Evolutionary conservation across 2,329 filamentous ascomycete genomes (phyloP).

Genomic region (Cytospora piceae): DNA sequence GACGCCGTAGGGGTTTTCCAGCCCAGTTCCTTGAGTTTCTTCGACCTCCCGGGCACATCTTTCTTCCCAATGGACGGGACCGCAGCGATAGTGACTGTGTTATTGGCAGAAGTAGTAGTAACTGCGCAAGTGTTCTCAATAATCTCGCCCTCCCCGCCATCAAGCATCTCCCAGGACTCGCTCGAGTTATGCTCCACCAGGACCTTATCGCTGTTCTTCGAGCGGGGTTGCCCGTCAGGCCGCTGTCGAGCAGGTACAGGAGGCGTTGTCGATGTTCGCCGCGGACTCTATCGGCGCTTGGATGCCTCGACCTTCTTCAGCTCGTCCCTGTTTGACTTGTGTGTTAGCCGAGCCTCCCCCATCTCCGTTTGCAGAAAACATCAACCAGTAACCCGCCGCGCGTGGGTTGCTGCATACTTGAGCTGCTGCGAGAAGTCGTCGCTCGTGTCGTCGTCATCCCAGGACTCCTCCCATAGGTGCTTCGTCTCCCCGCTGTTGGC

Average conservation of each 20-base stretch:
- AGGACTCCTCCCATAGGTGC: constrained; percentile 99
- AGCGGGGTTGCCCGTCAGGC: neutral
- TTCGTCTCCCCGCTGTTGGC: constrained; percentile 67
- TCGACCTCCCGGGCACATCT: neutral
- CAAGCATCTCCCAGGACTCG: constrained; percentile 8
- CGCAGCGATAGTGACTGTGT: neutral
- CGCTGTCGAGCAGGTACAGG: neutral
- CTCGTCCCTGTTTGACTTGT: constrained; percentile 68
- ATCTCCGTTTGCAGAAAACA: neutral
- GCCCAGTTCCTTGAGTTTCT: neutral
- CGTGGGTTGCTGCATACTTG: constrained; percentile 60
- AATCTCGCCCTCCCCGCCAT: neutral
- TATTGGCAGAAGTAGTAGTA: neutral
- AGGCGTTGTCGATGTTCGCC: neutral
- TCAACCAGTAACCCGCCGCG: neutral
- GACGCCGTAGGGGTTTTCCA: neutral
- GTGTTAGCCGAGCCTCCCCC: neutral
- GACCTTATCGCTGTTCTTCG: neutral
- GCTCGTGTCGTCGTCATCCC: constrained; percentile 97
- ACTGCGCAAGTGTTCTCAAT: neutral
- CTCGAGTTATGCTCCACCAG: neutral
- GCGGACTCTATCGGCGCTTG: constrained; percentile 60
- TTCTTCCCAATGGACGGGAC: neutral
- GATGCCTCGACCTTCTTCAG: constrained; percentile 88
- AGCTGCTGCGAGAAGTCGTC: constrained; percentile 96